Percentiles rank a stretch among this genome's conserved stretches.
phyloP scores from a whole-genome alignment of 2,329 filamentous ascomycete genomes.

The Claviceps sp. region DNA sequence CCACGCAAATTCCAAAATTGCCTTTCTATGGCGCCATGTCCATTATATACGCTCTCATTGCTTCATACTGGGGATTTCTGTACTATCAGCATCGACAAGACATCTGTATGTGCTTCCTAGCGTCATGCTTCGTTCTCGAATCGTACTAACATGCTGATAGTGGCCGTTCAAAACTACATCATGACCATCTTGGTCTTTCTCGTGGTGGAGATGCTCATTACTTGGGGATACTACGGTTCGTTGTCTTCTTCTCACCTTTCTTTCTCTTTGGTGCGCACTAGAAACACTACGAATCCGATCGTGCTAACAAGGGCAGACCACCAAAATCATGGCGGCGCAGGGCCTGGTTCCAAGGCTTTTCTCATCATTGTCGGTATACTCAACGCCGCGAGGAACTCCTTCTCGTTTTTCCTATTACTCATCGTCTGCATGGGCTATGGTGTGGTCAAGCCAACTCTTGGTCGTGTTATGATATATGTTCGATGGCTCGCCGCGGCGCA shows the following conservation, averaged over 20 bases:
- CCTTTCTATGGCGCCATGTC: constrained; percentile 94
- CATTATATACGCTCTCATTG: constrained; percentile 82
- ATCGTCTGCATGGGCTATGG: constrained; percentile 99
- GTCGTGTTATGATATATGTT: constrained; percentile 87
- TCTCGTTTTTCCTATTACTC: constrained; percentile 93
- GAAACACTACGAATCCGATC: background rate
- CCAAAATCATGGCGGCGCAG: constrained; percentile 80
- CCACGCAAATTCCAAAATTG: constrained; percentile 89
- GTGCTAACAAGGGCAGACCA: constrained; percentile 51
- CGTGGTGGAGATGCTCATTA: constrained; percentile 93
- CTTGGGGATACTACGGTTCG: constrained; percentile 90
- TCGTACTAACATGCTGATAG: constrained; percentile 22
- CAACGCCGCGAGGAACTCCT: constrained; percentile 89
- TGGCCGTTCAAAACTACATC: constrained; percentile 97
- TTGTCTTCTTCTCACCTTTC: background rate
- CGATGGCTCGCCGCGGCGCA: constrained; percentile 83
- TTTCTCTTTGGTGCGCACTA: background rate
- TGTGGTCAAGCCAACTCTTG: constrained; percentile 86
- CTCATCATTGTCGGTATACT: constrained; percentile 86
- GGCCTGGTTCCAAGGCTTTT: constrained; percentile 67
- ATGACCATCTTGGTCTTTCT: constrained; percentile 92
- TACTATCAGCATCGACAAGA: constrained; percentile 91
- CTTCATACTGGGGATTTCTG: constrained; percentile 76
- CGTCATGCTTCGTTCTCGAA: no score
- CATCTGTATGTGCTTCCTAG: constrained; percentile 46